Base-by-base conservation (phyloP, 169 alveolate species). In the Eimeria praecox region DNA sequence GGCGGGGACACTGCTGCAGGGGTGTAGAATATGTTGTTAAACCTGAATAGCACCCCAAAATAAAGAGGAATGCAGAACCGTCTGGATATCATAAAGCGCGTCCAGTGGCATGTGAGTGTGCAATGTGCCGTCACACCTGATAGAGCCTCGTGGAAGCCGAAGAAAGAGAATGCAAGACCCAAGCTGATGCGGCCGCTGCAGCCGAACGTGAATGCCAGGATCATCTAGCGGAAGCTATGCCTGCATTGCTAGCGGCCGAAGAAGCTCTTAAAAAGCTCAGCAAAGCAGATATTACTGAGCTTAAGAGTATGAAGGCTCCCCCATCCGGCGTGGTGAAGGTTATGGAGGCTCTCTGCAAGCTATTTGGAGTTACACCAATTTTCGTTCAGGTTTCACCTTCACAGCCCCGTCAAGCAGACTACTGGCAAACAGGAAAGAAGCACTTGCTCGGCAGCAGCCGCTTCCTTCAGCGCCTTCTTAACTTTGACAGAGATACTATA, bases 151-250 rank as follows among this genome's bases (percentile, higher is more conserved):
- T 98, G 97, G 98, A 98, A 88, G 98, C 97, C 33, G 99, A 98
- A 96, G 99, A 98, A 66, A 97, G 98, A 40, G 97, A 96, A 49
- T 98, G 98, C 96, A 98, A 98, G 64, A 97, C 96, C 35, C 97
- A 97, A 87, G 98, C 99, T 75, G 97, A 97, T 64, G 98, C 97
- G 40, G 98, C 98, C 96, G 98, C 98, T 78, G 98, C 96, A 52
- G 97, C 97, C 80, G 98, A 98, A 87, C 97, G 97, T 49, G 97
- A 95, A 64, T 99, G 99, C 88, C 98, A 98, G 95, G 99, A 97
- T 56, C 98, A 98, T 80, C 99, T 99, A 10, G 98, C 98, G 89
- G 98, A 97, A 82, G 99, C 99, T 20, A 92, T 98, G 98, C 99
- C 99, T 24, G 98, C 98, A 44, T 96, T 99, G 69, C 92, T 96